Evolutionary conservation across 805 yeast genomes (phyloP), one percentile per base, ranked within the genome.

Genomic region (Zygoascus tannicola): DNA sequence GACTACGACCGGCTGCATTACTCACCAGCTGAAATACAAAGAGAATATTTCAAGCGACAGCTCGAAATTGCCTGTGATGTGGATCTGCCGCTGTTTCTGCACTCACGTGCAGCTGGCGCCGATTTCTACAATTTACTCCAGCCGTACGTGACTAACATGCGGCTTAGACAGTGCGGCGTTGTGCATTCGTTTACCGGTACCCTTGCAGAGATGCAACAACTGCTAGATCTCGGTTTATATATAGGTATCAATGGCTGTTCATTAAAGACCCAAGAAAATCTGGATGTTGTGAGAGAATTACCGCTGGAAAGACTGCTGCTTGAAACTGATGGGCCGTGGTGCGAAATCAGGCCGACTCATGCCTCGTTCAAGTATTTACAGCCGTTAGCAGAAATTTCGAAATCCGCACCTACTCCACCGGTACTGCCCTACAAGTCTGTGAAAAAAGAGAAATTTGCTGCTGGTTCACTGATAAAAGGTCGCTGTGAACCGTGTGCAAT

Each of bases 241-340:
- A 74, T 92, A 41, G 87, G 97, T 35, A 69, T 92, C 47, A 92
- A 92, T 60, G 98, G 98, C 3, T 92, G 97, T 56, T 87, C 97
- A 1, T 71, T 92, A 51, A 83, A 81, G 56, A 77, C 85, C 0
- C 76, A 75, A 45, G 87, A 82, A 50, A 86, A 84, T 56, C 63
- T 87, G 12, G 69, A 71, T 22, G 86, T 80, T 20, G 85, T 80
- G 0, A 64, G 66, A 35, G 55, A 59, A 20, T 74, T 92, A n/a
- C 97, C 97, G 0, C 55, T 78, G 5, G 76, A 78, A 3, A 73
- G 70, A 54, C 60, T 92, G 35, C 63, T 90, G 71, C 73, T 92
- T 7, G 99, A 92, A 59, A 90, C 97, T 0, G 98, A 92, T 64
- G 87, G 97, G 2, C 98, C 99, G 1, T 92, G 98, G 98, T 92